Percentiles rank a stretch among this genome's conserved stretches.
Evolutionary conservation across 768 basidiomycete genomes (phyloP).

Genomic region (Collybia sp.): DNA sequence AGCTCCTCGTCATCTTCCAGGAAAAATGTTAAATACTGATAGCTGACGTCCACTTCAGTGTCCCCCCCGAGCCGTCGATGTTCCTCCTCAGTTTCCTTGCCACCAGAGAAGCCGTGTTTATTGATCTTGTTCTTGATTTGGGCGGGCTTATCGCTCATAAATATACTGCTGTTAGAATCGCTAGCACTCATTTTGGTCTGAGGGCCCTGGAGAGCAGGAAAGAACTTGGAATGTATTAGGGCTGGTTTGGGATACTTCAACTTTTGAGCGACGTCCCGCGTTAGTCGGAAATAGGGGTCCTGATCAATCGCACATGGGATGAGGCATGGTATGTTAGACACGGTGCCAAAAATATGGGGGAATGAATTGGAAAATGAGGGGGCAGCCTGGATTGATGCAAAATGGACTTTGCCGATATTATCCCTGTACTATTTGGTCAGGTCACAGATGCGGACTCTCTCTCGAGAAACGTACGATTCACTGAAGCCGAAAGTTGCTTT

Average conservation of each 20-base stretch:
- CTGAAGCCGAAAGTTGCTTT: slow-evolving; percentile 96
- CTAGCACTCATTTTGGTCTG: slow-evolving; percentile 99
- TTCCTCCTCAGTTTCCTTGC: slow-evolving; percentile 93
- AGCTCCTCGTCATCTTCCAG: slow-evolving; percentile 93
- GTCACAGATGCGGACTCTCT: background rate
- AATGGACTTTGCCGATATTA: slow-evolving; percentile 97
- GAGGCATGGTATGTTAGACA: slow-evolving; percentile 80
- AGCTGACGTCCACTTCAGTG: slow-evolving; percentile 92
- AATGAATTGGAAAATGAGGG: slow-evolving; percentile 98
- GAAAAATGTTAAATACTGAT: slow-evolving; percentile 94
- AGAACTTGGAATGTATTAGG: slow-evolving; percentile 93
- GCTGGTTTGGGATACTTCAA: slow-evolving; percentile 95
- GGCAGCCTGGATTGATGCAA: slow-evolving; percentile 91
- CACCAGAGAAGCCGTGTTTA: slow-evolving; percentile 93
- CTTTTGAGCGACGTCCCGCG: slow-evolving; percentile 90
- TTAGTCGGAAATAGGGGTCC: slow-evolving; percentile 95
- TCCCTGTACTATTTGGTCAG: slow-evolving; percentile 51
- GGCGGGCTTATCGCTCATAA: slow-evolving; percentile 87
- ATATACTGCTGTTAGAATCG: slow-evolving; percentile 88
- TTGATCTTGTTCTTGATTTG: slow-evolving; percentile 99
- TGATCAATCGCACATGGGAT: slow-evolving; percentile 99
- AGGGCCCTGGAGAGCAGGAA: slow-evolving; percentile 95
- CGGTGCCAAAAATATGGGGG: slow-evolving; percentile 91
- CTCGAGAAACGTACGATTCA: slow-evolving; percentile 71
- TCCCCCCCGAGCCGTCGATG: slow-evolving; percentile 86